Percentiles rank a stretch among this genome's conserved stretches.
Conservation (phyloP, 2,329 filamentous ascomycete species). For the Phoma sp. region DNA sequence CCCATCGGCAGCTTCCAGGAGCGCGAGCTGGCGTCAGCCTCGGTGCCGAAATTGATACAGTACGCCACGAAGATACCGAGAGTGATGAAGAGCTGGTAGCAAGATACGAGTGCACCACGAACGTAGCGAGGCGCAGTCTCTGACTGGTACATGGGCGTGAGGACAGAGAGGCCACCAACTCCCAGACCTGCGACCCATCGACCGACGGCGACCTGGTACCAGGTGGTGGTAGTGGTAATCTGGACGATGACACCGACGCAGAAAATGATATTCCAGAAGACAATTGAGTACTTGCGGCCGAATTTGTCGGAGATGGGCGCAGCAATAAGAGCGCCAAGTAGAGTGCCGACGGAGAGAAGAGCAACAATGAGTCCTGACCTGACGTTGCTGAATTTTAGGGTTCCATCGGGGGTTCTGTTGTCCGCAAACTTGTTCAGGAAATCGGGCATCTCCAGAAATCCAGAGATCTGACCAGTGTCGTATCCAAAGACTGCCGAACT, state of each 20-base stretch:
- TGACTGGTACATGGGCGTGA: slow-evolving; percentile 68
- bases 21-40: slow-evolving; percentile 55
- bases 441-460: slow-evolving; percentile 48
- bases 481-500: slow-evolving; percentile 36
- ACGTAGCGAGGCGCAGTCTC: slow-evolving; percentile 71
- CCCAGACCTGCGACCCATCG: slow-evolving; percentile 71
- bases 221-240: slow-evolving; percentile 63
- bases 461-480: slow-evolving; percentile 47
- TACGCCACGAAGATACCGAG: slow-evolving; percentile 66
- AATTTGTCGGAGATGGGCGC: slow-evolving; percentile 68
- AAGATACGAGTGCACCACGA: slow-evolving; percentile 67
- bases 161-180: slow-evolving; percentile 69
- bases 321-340: slow-evolving; percentile 70
- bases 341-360: slow-evolving; percentile 73
- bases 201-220: slow-evolving; percentile 71
- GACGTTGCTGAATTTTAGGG: slow-evolving; percentile 38
- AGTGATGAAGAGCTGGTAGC: slow-evolving; percentile 74
- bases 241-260: slow-evolving; percentile 71
- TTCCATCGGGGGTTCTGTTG: slow-evolving; percentile 29
- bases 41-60: slow-evolving; percentile 67
- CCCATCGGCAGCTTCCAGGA: slow-evolving; percentile 72
- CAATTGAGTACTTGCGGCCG: slow-evolving; percentile 69
- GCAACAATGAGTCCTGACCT: slow-evolving; percentile 47
- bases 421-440: slow-evolving; percentile 43
- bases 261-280: slow-evolving; percentile 68